phyloP scores from a whole-genome alignment of 805 yeast genomes.

The Yamadazyma ubonensis region DNA sequence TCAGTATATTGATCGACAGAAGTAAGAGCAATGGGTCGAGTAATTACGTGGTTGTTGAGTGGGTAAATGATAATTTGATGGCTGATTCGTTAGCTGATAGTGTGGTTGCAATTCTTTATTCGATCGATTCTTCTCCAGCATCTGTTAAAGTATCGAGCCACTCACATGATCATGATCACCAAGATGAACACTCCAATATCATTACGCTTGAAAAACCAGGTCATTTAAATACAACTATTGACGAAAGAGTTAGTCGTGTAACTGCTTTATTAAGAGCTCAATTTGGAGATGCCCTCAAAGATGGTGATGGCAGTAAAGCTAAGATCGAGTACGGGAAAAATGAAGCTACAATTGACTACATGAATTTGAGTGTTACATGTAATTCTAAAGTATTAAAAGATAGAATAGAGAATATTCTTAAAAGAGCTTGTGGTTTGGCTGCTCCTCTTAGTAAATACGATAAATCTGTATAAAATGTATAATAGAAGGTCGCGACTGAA shows the following conservation, averaged over 20 bases:
- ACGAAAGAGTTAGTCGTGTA: constrained; percentile 47
- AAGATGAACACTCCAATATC: constrained; percentile 3
- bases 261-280: constrained; percentile 71
- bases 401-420: constrained; percentile 77
- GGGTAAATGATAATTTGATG: constrained; percentile 80
- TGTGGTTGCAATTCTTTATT: constrained; percentile 81
- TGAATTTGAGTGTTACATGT: constrained; percentile 65
- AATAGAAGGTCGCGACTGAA: constrained; percentile 1
- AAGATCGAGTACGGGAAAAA: constrained; percentile 69
- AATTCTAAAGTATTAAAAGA: constrained; percentile 73
- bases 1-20: constrained; percentile 44
- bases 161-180: constrained; percentile 29
- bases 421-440: constrained; percentile 74
- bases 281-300: constrained; percentile 73
- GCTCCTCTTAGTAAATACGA: constrained; percentile 69
- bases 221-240: constrained; percentile 27
- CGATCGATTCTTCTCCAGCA: constrained; percentile 93
- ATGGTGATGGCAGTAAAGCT: constrained; percentile 49
- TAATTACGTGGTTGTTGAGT: constrained; percentile 65
- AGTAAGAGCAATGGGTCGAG: constrained; percentile 22
- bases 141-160: constrained; percentile 86
- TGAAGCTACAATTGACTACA: constrained; percentile 67
- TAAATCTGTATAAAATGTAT: constrained; percentile 17
- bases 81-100: constrained; percentile 95
- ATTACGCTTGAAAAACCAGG: constrained; percentile 19